Conservation (phyloP, 2,329 filamentous ascomycete genomes). For the Emmonsiellopsis sp. region DNA sequence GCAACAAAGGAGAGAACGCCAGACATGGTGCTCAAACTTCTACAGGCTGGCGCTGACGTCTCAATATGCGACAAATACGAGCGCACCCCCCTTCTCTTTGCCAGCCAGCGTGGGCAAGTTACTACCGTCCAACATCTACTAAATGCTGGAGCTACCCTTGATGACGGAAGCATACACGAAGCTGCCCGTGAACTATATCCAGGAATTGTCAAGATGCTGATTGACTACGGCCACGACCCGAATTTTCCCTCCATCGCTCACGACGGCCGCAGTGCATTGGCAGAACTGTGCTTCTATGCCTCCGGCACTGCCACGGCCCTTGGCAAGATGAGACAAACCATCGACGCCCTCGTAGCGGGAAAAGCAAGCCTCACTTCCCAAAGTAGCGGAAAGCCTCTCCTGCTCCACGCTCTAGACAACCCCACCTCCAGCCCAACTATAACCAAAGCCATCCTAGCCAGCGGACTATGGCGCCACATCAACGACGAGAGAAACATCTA, state of each 20-base stretch:
- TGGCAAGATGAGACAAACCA: constrained; percentile 40
- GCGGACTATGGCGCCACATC: constrained; percentile 55
- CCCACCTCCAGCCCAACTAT: constrained; percentile 46
- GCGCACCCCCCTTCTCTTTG: constrained; percentile 52
- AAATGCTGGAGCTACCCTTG: constrained; percentile 45
- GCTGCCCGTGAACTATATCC: constrained; percentile 52
- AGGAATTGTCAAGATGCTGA: constrained; percentile 45
- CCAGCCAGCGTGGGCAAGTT: constrained; percentile 46
- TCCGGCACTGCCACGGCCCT: constrained; percentile 39
- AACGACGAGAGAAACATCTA: constrained; percentile 52
- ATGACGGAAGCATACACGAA: constrained; percentile 60
- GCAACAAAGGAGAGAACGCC: constrained; percentile 47
- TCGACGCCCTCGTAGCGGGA: constrained; percentile 49
- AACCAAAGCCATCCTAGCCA: constrained; percentile 50
- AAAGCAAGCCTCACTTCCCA: constrained; percentile 31
- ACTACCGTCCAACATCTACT: constrained; percentile 44
- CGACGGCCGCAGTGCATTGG: constrained; percentile 53
- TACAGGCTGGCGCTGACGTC: constrained; percentile 51
- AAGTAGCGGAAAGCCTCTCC: constrained; percentile 43
- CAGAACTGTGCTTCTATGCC: constrained; percentile 52
- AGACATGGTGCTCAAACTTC: constrained; percentile 49
- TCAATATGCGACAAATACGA: constrained; percentile 49
- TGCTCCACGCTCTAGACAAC: constrained; percentile 51
- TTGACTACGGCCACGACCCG: constrained; percentile 51
- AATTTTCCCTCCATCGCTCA: constrained; percentile 57